Percentiles rank a stretch among this genome's conserved stretches.
Conservation (phyloP, 1,139 yeast species). For the Hyphopichia pseudoburtonii region DNA sequence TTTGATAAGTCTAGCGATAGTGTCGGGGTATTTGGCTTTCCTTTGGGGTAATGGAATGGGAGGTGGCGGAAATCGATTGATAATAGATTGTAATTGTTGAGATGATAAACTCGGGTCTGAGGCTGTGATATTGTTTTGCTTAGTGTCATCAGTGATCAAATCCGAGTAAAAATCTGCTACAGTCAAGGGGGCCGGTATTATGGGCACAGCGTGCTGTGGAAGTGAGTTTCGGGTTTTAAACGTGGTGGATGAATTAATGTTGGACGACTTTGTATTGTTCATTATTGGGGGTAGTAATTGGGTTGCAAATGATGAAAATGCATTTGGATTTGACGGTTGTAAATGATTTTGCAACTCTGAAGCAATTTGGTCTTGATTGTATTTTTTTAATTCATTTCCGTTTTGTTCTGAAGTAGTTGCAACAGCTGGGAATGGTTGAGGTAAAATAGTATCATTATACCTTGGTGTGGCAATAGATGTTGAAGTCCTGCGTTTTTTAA, state of each 20-base stretch:
- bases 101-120: no score
- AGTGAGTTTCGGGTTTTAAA: no score
- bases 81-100: slow-evolving; percentile 26
- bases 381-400: no score
- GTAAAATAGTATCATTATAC: not conserved
- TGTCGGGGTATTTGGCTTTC: no score
- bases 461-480: not conserved
- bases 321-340: not conserved
- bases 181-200: slow-evolving; percentile 32
- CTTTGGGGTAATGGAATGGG: slow-evolving; percentile 33
- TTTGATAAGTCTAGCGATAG: no score
- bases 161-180: slow-evolving; percentile 39
- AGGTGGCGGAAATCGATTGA: slow-evolving; percentile 43
- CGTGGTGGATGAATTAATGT: not conserved
- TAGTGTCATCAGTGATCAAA: slow-evolving; percentile 18
- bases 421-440: no score
- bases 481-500: not conserved
- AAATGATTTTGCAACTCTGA: not conserved
- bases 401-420: no score
- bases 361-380: not conserved
- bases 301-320: not conserved
- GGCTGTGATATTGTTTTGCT: slow-evolving; percentile 3
- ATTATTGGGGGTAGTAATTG: no score
- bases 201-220: no score
- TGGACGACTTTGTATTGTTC: no score